phyloP scores from a whole-genome alignment of 2,329 filamentous ascomycete species.

The Cladosporium sp. region DNA sequence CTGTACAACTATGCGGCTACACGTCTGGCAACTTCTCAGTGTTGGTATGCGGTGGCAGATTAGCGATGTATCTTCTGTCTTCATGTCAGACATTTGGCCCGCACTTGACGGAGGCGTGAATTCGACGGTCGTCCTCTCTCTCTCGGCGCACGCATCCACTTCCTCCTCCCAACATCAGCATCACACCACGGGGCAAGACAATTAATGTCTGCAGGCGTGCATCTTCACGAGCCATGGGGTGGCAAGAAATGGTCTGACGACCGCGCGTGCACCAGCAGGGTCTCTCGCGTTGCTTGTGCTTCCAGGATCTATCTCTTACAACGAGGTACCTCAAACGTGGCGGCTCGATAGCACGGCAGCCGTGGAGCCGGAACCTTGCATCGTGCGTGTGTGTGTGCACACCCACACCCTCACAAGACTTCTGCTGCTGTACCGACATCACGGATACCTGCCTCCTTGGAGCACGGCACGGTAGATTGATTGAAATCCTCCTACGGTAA shows the following conservation, averaged over 20 bases:
- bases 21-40: not conserved
- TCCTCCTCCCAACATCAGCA: not conserved
- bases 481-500: conserved; percentile 2
- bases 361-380: not conserved
- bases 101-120: not conserved
- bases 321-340: not conserved
- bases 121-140: not conserved
- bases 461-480: not conserved
- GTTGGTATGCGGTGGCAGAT: not conserved
- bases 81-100: not conserved
- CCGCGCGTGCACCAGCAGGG: not conserved
- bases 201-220: not conserved
- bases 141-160: not conserved
- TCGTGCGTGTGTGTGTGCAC: not conserved
- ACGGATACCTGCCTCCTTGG: not conserved
- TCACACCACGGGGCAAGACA: not conserved
- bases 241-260: not conserved
- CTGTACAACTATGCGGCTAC: not conserved
- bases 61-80: not conserved
- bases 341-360: not conserved
- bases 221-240: conserved; percentile 4
- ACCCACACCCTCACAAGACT: not conserved
- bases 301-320: not conserved
- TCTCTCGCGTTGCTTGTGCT: not conserved
- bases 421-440: not conserved